These are phyloP conservation scores for Epicoccum nigrum DNA, from an alignment of 2,329 filamentous ascomycete species.

Conservation along the genomic window DNA sequence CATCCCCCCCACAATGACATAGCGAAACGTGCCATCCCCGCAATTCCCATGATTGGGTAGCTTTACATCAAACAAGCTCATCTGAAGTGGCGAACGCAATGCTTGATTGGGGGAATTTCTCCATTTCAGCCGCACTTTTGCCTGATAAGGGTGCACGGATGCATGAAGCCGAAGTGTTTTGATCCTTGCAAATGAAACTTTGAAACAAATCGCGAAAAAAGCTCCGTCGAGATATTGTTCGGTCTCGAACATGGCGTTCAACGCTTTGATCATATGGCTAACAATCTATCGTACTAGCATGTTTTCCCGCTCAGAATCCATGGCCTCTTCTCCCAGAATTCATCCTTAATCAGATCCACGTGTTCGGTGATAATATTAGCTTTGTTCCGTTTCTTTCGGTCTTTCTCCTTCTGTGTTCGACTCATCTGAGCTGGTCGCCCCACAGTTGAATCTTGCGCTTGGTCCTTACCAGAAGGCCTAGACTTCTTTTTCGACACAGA, in stretches of 20 bases:
- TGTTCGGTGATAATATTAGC: constrained; percentile 82
- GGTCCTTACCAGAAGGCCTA: background rate
- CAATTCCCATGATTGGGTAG: background rate
- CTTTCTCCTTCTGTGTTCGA: constrained; percentile 82
- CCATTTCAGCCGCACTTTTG: constrained; percentile 7
- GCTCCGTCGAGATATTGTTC: background rate
- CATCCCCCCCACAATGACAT: constrained; percentile 1
- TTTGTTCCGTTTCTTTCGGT: constrained; percentile 80
- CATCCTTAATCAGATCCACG: constrained; percentile 92
- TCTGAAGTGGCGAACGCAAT: background rate
- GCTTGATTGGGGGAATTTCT: background rate
- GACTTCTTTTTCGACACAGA: background rate
- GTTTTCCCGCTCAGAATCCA: constrained; percentile 64
- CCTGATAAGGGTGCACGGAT: constrained; percentile 1
- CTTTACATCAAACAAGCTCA: constrained; percentile 2
- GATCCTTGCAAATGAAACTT: background rate
- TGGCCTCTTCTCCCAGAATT: constrained; percentile 87
- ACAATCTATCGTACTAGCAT: constrained; percentile 12
- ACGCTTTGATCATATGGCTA: background rate
- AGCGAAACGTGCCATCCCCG: background rate
- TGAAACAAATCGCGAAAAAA: background rate
- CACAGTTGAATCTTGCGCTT: background rate
- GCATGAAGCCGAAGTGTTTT: background rate
- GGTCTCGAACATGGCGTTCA: background rate
- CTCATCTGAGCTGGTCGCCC: constrained; percentile 58